Percentiles rank a stretch among this genome's conserved stretches.
Evolutionary conservation across 495 filamentous ascomycete genomes (phyloP).

Genomic region (Penicilliopsis zonata): DNA sequence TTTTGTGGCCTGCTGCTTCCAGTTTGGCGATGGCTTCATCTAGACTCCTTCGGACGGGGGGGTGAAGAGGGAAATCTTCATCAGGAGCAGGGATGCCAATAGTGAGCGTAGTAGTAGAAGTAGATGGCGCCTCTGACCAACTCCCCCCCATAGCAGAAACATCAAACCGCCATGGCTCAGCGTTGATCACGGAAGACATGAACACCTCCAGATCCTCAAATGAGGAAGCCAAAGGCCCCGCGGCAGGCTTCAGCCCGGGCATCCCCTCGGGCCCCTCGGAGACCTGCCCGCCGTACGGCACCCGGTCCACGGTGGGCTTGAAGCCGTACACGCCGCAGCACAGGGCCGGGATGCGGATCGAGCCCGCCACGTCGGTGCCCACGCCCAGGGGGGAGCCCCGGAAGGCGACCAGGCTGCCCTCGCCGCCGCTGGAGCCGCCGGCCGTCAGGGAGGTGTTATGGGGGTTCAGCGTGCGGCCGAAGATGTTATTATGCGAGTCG

Average conservation of each 20-base stretch:
- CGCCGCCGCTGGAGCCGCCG: constrained; percentile 56
- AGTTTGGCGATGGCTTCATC: constrained; percentile 27
- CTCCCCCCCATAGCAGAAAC: constrained; percentile 3
- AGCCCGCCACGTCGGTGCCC: constrained; percentile 56
- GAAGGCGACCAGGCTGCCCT: constrained; percentile 51
- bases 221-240: constrained; percentile 36
- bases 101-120: not conserved
- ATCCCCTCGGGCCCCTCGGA: constrained; percentile 29
- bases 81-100: constrained; percentile 19
- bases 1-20: constrained; percentile 24
- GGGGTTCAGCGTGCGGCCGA: constrained; percentile 56
- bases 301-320: constrained; percentile 44
- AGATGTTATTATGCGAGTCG: constrained; percentile 43
- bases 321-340: constrained; percentile 46
- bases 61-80: constrained; percentile 37
- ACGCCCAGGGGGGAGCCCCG: constrained; percentile 52
- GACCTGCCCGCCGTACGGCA: constrained; percentile 42
- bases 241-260: constrained; percentile 32
- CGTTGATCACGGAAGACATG: constrained; percentile 34
- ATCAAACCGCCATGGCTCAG: constrained; percentile 30
- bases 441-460: constrained; percentile 40
- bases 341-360: constrained; percentile 47
- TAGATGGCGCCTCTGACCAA: constrained; percentile 5
- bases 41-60: constrained; percentile 38
- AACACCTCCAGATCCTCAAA: constrained; percentile 34